Percentiles rank a stretch among this genome's conserved stretches.
Conservation (phyloP, 306 rosid genomes). For the Glycine latifolia region DNA sequence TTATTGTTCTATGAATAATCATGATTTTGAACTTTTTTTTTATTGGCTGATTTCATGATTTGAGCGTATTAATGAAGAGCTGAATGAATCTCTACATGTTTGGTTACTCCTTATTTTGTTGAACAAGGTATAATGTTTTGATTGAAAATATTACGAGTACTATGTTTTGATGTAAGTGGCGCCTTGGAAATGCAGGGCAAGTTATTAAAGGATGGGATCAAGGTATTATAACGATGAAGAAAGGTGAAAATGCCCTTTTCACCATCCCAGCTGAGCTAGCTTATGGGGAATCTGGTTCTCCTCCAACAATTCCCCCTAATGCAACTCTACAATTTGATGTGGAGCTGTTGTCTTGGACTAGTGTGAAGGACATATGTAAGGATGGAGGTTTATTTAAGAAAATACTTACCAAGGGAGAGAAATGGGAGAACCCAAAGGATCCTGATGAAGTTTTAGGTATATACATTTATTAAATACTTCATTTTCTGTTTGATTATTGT, state of each 20-base stretch:
- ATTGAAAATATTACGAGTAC: neutral
- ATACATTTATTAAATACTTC: neutral
- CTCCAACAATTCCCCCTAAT: constrained; percentile 89
- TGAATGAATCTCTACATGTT: neutral
- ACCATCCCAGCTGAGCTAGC: constrained; percentile 87
- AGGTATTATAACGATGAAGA: constrained; percentile 92
- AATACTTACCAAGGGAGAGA: constrained; percentile 76
- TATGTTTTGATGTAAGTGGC: neutral
- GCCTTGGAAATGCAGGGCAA: constrained; percentile 69
- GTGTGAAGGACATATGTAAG: constrained; percentile 84
- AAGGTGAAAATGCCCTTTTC: constrained; percentile 83
- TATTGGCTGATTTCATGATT: neutral
- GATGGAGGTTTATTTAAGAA: constrained; percentile 95
- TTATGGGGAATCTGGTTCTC: constrained; percentile 84
- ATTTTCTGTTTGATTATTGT: neutral
- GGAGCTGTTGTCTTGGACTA: constrained; percentile 87
- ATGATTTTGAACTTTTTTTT: neutral
- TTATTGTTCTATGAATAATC: neutral
- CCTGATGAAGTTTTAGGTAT: constrained; percentile 59
- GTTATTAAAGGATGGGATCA: constrained; percentile 96
- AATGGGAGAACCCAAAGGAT: constrained; percentile 90
- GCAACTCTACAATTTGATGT: constrained; percentile 90
- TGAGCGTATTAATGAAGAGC: neutral
- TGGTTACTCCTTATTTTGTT: too few species aligned
- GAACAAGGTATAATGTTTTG: neutral